Percentiles rank a stretch among this genome's conserved stretches.
Evolutionary conservation across 2,329 filamentous ascomycete species (phyloP).

Genomic region (Tolypocladium amazonense): DNA sequence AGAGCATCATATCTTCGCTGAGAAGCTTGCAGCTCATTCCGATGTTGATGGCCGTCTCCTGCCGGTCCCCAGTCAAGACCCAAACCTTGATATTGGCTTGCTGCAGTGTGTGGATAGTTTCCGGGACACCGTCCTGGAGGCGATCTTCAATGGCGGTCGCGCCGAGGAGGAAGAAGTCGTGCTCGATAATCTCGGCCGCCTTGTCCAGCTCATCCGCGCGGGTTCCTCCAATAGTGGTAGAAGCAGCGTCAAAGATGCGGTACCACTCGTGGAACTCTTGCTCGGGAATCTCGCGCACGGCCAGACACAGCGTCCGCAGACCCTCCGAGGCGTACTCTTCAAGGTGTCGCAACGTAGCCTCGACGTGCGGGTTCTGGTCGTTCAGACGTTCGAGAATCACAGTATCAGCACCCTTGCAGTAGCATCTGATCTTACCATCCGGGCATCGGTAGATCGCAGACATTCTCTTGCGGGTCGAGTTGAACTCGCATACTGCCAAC

Average conservation of each 20-base stretch:
- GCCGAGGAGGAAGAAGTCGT: conserved; percentile 80
- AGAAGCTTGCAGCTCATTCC: conserved; percentile 99
- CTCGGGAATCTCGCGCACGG: conserved; percentile 87
- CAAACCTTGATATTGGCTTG: conserved; percentile 97
- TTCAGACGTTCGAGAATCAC: conserved; percentile 89
- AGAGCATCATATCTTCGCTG: conserved; percentile 94
- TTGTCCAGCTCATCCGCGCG: conserved; percentile 94
- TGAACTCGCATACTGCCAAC: conserved; percentile 96
- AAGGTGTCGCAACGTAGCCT: conserved; percentile 85
- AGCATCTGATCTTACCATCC: conserved; percentile 86
- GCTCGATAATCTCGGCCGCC: conserved; percentile 90
- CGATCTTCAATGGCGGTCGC: conserved; percentile 97
- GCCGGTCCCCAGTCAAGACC: conserved; percentile 94
- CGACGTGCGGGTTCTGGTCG: conserved; percentile 74
- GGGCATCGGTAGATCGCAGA: conserved; percentile 94
- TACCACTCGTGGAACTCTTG: conserved; percentile 83
- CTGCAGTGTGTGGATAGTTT: conserved; percentile 95
- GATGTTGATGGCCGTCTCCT: conserved; percentile 99
- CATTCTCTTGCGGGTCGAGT: conserved; percentile 89
- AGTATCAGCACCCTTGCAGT: conserved; percentile 95
- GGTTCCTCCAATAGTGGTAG: conserved; percentile 84
- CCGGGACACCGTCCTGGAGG: conserved; percentile 91
- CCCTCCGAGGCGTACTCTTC: conserved; percentile 98
- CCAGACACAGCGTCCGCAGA: conserved; percentile 84
- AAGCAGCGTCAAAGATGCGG: conserved; percentile 74